These are phyloP conservation scores for Odontarrhena argentea DNA, from an alignment of 345 rosid genomes.

Conservation along the genomic window DNA sequence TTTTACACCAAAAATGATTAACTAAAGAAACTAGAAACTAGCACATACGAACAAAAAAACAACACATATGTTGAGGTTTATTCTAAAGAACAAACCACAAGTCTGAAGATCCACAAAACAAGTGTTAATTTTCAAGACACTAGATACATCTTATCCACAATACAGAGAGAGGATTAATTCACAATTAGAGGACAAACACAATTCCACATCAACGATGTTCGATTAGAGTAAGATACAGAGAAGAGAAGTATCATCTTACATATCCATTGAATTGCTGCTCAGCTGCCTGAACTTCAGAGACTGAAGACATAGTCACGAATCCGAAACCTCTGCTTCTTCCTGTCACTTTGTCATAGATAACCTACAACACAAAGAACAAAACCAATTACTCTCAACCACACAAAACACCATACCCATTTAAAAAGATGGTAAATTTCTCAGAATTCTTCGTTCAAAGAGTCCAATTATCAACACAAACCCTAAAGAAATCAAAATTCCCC, in stretches of 20 bases:
- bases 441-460: too few species aligned
- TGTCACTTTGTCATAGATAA: constrained; percentile 86
- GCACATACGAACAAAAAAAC: constrained; percentile 7
- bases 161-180: not conserved
- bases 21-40: constrained; percentile 16
- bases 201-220: not conserved
- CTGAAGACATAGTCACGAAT: constrained; percentile 87
- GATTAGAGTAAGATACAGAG: not conserved
- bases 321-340: constrained; percentile 99
- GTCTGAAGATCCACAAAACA: not conserved
- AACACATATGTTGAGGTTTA: not conserved
- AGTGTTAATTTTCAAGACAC: not conserved
- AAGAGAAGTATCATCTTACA: constrained; percentile 48
- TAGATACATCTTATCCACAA: not conserved
- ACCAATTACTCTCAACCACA: not conserved
- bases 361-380: constrained; percentile 50
- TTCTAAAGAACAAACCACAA: not conserved
- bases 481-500: constrained; percentile 14
- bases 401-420: not conserved
- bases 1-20: not conserved
- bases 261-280: constrained; percentile 86
- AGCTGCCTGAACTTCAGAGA: constrained; percentile 77
- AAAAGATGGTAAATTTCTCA: too few species aligned
- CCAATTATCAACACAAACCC: not conserved
- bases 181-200: not conserved